Percentiles rank a stretch among this genome's conserved stretches.
phyloP scores from a whole-genome alignment of 2,329 filamentous ascomycete species.

The Sporothrix dimorphospora region DNA sequence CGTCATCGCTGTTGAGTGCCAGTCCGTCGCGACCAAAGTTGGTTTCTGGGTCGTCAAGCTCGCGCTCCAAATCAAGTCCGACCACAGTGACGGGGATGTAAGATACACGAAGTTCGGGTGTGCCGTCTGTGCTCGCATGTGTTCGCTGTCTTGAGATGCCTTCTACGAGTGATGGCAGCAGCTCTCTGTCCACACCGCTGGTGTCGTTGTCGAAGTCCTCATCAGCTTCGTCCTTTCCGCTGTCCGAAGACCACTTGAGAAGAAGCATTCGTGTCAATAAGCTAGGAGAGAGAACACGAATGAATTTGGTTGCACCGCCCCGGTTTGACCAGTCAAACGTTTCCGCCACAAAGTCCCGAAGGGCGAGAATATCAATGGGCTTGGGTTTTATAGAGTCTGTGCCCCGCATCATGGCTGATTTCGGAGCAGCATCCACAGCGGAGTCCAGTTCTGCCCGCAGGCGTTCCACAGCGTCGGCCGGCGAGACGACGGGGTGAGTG shows the following conservation, averaged over 20 bases:
- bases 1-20: slow-evolving; percentile 68
- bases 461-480: slow-evolving; percentile 56
- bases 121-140: slow-evolving; percentile 74
- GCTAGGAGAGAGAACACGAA: slow-evolving; percentile 76
- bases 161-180: slow-evolving; percentile 54
- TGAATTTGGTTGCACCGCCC: slow-evolving; percentile 80
- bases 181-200: not conserved
- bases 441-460: slow-evolving; percentile 52
- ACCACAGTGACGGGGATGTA: slow-evolving; percentile 78
- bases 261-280: slow-evolving; percentile 65
- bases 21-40: slow-evolving; percentile 56
- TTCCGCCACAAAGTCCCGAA: slow-evolving; percentile 75
- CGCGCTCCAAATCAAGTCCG: slow-evolving; percentile 72
- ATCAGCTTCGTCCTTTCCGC: slow-evolving; percentile 33
- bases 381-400: slow-evolving; percentile 35
- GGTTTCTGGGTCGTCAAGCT: slow-evolving; percentile 53
- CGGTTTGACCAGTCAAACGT: slow-evolving; percentile 85
- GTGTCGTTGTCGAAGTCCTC: not conserved
- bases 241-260: slow-evolving; percentile 13
- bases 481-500: slow-evolving; percentile 81
- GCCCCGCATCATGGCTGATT: not conserved
- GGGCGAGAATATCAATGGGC: slow-evolving; percentile 64
- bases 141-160: slow-evolving; percentile 68
- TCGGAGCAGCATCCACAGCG: slow-evolving; percentile 53
- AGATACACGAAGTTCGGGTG: slow-evolving; percentile 76